Base-by-base conservation (phyloP, 768 basidiomycete genomes). In the Trametes sanguinea region DNA sequence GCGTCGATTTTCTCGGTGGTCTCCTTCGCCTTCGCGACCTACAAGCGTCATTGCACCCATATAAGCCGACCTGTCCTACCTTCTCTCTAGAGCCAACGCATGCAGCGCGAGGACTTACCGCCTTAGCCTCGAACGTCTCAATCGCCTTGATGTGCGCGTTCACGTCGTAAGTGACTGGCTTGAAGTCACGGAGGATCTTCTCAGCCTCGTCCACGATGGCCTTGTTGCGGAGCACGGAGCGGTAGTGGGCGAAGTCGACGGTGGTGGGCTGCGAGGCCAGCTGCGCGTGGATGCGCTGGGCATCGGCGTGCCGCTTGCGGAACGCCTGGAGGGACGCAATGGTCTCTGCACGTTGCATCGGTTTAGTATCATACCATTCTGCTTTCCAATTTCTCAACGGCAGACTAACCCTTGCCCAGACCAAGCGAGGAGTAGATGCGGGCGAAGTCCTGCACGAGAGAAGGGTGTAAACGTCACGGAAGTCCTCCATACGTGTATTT, bases 41-140 rank as follows among this genome's bases (percentile, higher is more conserved):
- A 66, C 48, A 66, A 30, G 17, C 46, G 45, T 11, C 32, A 9
- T 16, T 7, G 4, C 9, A 3, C 13, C 13, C 2, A 2, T 13
- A 55, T 60, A 5, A 60, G 47, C 43, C 32, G 6, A 14, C 43
- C 42, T 2, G 30, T 27, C 9, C 2, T 16, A 27, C 6, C 27
- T 16, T n/a, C 32, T 43, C 30, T 22, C 27, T 48, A 22, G 22
- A 22, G 13, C 29, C 7, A 11, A 22, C 2, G 29, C 14, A 27
- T 22, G 17, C 13, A 14, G 35, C 57, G 32, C 51, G 72, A 35
- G 59, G 3, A 81, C 89, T 68, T 68, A 98, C 96, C 64, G 97
- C 97, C 79, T 95, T 97, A 63, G 85, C 82, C 83, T 98, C 93
- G 76, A 99, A 99, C 52, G 93, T 88, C 73, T 96, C 94, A 69